These are phyloP conservation scores for Lipomyces lipofer DNA, from an alignment of 805 yeast genomes.

Conservation along the genomic window DNA sequence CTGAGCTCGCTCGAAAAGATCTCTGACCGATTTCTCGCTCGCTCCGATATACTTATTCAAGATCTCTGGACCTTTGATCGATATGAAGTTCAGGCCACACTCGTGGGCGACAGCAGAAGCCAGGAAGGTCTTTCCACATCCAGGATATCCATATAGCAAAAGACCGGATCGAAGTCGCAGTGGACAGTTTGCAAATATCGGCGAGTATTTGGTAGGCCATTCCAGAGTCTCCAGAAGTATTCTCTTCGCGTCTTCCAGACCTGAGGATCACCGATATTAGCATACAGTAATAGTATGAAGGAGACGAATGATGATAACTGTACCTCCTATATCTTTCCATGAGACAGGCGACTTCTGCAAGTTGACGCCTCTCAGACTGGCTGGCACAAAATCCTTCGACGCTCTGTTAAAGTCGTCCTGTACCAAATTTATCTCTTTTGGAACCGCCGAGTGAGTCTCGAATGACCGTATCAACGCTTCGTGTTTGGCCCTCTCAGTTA, in stretches of 20 bases:
- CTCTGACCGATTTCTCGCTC: constrained; percentile 91
- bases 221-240: constrained; percentile 83
- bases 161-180: constrained; percentile 86
- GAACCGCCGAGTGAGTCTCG: not conserved
- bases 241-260: constrained; percentile 71
- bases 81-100: constrained; percentile 89
- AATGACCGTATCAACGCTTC: constrained; percentile 37
- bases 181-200: constrained; percentile 88
- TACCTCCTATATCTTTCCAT: constrained; percentile 87
- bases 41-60: constrained; percentile 96
- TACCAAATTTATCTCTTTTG: constrained; percentile 22
- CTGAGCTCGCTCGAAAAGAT: constrained; percentile 88
- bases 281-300: no score
- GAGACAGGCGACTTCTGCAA: constrained; percentile 70
- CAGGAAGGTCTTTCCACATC: constrained; percentile 91
- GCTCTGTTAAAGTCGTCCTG: constrained; percentile 55
- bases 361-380: constrained; percentile 82
- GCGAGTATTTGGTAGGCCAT: constrained; percentile 97
- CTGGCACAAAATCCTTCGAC: constrained; percentile 69
- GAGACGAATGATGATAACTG: no score
- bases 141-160: constrained; percentile 91
- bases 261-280: no score
- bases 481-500: constrained; percentile 60
- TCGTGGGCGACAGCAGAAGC: constrained; percentile 94
- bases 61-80: constrained; percentile 94